These are phyloP conservation scores for Vitis cinerea DNA, from an alignment of 164 flowering plant species.

Conservation along the genomic window DNA sequence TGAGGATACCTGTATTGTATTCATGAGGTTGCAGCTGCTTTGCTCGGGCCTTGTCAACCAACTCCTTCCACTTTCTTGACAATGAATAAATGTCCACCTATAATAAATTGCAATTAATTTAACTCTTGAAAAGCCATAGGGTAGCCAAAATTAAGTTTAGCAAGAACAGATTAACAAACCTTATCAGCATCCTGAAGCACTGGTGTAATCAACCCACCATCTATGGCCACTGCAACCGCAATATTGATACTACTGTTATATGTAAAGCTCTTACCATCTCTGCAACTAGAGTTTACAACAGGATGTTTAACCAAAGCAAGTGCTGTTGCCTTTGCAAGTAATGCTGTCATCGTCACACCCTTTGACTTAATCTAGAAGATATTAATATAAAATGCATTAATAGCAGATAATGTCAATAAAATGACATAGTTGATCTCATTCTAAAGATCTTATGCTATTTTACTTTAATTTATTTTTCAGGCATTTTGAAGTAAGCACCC, in stretches of 20 bases:
- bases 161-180: constrained; percentile 37
- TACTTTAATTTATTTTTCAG: too few species aligned
- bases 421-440: neutral
- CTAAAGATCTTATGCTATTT: too few species aligned
- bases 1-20: constrained; percentile 68
- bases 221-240: constrained; percentile 96
- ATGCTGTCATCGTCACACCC: constrained; percentile 98
- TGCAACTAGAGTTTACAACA: constrained; percentile 85
- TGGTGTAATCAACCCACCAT: constrained; percentile 96
- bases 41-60: constrained; percentile 94
- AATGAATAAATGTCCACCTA: constrained; percentile 87
- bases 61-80: constrained; percentile 96
- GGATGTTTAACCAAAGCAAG: constrained; percentile 93
- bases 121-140: neutral
- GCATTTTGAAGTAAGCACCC: too few species aligned
- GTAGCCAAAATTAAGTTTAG: constrained; percentile 1
- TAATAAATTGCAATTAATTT: constrained; percentile 1
- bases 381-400: constrained; percentile 1
- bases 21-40: constrained; percentile 96
- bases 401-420: neutral
- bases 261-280: constrained; percentile 94
- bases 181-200: constrained; percentile 98
- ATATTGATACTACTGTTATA: constrained; percentile 90
- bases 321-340: constrained; percentile 97
- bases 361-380: constrained; percentile 71